Percentiles rank a stretch among this genome's conserved stretches.
phyloP scores from a whole-genome alignment of 139 green algal species.

The Chlamydomonas schloesseri region DNA sequence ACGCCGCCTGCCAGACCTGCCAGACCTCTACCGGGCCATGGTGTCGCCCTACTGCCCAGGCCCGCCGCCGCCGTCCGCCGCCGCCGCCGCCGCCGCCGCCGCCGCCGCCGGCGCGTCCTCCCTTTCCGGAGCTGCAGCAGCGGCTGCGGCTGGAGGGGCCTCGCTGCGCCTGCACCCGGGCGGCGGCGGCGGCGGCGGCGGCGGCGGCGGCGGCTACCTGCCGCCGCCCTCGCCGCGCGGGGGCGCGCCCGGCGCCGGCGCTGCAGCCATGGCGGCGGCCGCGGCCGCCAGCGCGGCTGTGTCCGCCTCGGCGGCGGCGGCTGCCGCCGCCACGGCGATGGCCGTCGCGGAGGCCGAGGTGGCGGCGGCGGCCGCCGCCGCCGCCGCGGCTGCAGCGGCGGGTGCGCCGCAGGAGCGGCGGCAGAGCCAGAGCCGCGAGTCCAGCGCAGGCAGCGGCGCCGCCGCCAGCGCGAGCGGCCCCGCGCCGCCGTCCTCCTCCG shows the following conservation, averaged over 20 bases:
- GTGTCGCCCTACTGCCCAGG: conserved; percentile 37
- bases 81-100: too few species aligned
- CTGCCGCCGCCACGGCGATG: neutral
- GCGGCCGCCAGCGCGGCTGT: conserved; percentile 17
- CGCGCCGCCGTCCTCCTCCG: too few species aligned
- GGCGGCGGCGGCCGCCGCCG: neutral
- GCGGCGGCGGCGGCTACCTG: too few species aligned
- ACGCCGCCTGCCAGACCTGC: conserved; percentile 16
- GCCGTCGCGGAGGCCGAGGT: conserved; percentile 12
- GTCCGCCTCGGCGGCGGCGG: conserved; percentile 17
- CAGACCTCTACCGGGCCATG: conserved; percentile 37
- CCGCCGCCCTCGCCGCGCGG: neutral
- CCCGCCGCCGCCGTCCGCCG: too few species aligned
- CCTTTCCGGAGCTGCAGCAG: too few species aligned
- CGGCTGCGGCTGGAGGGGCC: too few species aligned
- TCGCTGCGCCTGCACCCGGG: too few species aligned
- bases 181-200: too few species aligned
- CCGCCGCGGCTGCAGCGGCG: neutral
- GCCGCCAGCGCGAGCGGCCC: too few species aligned
- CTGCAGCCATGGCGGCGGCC: conserved; percentile 6
- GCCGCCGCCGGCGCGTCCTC: too few species aligned
- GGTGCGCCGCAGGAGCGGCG: neutral
- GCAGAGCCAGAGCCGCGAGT: neutral
- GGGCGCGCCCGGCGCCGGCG: neutral
- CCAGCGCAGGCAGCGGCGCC: too few species aligned